Evolutionary conservation across 2,329 filamentous ascomycete species (phyloP).

Genomic region (Xylaria sp.): DNA sequence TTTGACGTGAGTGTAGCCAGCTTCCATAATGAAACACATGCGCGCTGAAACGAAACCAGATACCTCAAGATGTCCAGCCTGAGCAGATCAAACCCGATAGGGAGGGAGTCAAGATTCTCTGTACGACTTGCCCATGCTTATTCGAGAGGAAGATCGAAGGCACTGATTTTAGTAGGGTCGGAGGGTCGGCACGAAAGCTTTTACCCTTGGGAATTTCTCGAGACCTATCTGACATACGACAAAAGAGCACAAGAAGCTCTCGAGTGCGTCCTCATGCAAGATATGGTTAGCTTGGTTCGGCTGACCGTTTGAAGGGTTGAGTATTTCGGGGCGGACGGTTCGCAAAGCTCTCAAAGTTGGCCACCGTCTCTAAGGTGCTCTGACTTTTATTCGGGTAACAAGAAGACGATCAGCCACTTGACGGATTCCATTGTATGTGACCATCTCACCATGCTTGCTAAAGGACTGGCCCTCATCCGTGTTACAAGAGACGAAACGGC

Average conservation of each 20-base stretch:
- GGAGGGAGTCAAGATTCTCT: constrained; percentile 50
- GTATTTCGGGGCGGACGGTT: constrained; percentile 36
- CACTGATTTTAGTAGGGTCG: constrained; percentile 54
- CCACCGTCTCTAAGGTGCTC: constrained; percentile 64
- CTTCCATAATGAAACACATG: neutral
- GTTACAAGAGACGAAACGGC: constrained; percentile 64
- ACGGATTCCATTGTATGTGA: constrained; percentile 61
- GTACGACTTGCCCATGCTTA: constrained; percentile 38
- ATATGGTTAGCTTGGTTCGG: neutral
- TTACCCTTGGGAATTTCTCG: constrained; percentile 67
- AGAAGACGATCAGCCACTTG: constrained; percentile 61
- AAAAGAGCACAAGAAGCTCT: constrained; percentile 39
- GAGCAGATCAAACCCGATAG: constrained; percentile 37
- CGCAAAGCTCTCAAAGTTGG: constrained; percentile 38
- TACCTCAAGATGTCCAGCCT: constrained; percentile 47
- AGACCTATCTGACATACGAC: constrained; percentile 45
- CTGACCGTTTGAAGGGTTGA: constrained; percentile 19
- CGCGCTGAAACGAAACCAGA: constrained; percentile 40
- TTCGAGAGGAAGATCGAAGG: constrained; percentile 8
- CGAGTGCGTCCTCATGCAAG: constrained; percentile 30
- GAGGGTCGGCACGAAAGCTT: constrained; percentile 68
- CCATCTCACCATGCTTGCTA: neutral
- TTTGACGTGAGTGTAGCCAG: constrained; percentile 55
- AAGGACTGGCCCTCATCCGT: constrained; percentile 15
- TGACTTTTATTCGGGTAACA: constrained; percentile 59